Evolutionary conservation across 805 yeast genomes (phyloP), one percentile per base, ranked within the genome.

Genomic region (Phaffomyces opuntiae): DNA sequence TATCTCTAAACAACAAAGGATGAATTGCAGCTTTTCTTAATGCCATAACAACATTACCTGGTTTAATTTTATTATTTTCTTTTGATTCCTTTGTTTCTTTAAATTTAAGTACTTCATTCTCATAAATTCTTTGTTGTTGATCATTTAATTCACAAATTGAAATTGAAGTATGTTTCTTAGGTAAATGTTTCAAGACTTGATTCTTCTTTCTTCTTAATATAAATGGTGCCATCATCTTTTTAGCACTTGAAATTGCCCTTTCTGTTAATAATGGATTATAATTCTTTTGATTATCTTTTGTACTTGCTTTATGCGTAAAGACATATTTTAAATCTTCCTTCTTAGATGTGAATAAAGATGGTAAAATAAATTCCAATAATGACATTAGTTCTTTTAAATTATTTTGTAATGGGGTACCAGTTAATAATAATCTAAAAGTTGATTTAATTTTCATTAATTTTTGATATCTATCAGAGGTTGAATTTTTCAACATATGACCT

Each of bases 211-310:
- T 80, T 65, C 99, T 77, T 57, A 93, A 69, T 9, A 93, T 91
- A 68, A 93, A 93, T 5, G 99, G 99, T 3, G 95, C 85, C 98
- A 93, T 91, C 97, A 93, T 91, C 6, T 93, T 84, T 62, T 87
- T 88, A 4, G 99, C 99, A 60, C 89, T 86, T 32, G 81, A 75
- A 50, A 93, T 89, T 0, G 99, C 95, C 66, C 91, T 95, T 53
- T 83, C 85, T 0, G 97, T 87, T 36, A 93, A 68, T 38, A 93
- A 71, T 2, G 96, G 96, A 54, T 87, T 86, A 59, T 77, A 83
- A 44, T 68, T 66, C 38, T 75, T 74, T 9, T 68, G 67, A 9
- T 53, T 56, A 45, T 68, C 69, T 14, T 77, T 74, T 1, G 96
- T 86, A 43, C 80, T 81, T 4, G 89, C 91, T 62, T 82, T 83